Percentiles rank a stretch among this genome's conserved stretches.
These are phyloP conservation scores for Cadophora luteo-olivacea DNA, from an alignment of 2,329 filamentous ascomycete genomes.

Conservation along the genomic window DNA sequence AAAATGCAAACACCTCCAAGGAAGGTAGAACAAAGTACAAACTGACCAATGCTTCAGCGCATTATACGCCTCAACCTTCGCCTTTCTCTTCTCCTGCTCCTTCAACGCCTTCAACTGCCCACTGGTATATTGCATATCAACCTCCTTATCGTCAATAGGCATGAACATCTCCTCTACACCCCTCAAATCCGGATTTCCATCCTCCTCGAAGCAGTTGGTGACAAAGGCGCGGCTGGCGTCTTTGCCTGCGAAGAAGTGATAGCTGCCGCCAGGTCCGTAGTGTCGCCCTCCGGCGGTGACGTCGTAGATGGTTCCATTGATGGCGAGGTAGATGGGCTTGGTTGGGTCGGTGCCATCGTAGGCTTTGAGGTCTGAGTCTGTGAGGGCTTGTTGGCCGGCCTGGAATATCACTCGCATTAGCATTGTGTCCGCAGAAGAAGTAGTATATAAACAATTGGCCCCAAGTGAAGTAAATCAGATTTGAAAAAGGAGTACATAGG, in stretches of 20 bases:
- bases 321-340: slow-evolving; percentile 86
- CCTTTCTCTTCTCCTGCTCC: slow-evolving; percentile 68
- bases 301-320: slow-evolving; percentile 88
- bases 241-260: slow-evolving; percentile 83
- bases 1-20: not conserved
- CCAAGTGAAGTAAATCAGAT: not conserved
- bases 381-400: slow-evolving; percentile 71
- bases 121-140: slow-evolving; percentile 64
- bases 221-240: slow-evolving; percentile 91
- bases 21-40: not conserved
- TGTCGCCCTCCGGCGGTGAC: slow-evolving; percentile 71
- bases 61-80: slow-evolving; percentile 68
- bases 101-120: slow-evolving; percentile 60
- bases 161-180: slow-evolving; percentile 89
- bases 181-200: slow-evolving; percentile 82
- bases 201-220: slow-evolving; percentile 84
- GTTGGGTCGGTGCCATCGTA: slow-evolving; percentile 80
- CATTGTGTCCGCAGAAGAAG: not conserved
- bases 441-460: not conserved
- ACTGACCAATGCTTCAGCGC: slow-evolving; percentile 69
- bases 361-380: slow-evolving; percentile 72
- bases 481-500: not conserved
- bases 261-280: slow-evolving; percentile 86
- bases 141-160: slow-evolving; percentile 64
- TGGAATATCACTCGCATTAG: slow-evolving; percentile 39